Percentiles rank a stretch among this genome's conserved stretches.
Conservation (phyloP, 345 rosid species). For the Murraya paniculata region DNA sequence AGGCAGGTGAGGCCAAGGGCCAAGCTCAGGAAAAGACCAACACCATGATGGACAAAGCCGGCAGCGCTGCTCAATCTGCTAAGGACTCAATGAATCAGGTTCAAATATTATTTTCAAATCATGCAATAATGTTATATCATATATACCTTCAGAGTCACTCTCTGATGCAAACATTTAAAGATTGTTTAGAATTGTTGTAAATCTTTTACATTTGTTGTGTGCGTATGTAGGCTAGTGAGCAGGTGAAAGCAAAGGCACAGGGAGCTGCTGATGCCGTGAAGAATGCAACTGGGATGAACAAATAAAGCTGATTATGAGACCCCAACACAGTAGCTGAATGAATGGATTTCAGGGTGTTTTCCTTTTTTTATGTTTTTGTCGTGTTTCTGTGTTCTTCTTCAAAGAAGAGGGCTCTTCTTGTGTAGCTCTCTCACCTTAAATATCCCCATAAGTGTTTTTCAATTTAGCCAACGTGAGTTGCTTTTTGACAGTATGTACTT, state of each 20-base stretch:
- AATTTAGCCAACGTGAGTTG: not conserved
- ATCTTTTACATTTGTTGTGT: not conserved
- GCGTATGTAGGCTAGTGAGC: conserved; percentile 51
- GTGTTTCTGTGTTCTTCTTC: not conserved
- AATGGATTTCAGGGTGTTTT: not conserved
- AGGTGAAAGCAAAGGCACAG: conserved; percentile 51
- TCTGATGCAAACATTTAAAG: not conserved
- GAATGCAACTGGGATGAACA: conserved; percentile 55
- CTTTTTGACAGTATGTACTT: not conserved
- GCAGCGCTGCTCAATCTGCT: conserved; percentile 60
- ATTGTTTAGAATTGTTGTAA: not conserved
- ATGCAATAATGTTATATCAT: no score
- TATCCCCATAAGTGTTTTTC: not conserved
- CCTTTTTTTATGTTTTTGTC: not conserved
- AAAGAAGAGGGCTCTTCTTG: not conserved
- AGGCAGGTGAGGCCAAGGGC: conserved; percentile 58
- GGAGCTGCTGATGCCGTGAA: conserved; percentile 64
- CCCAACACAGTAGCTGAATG: no score
- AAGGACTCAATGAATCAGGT: conserved; percentile 63
- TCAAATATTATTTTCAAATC: not conserved
- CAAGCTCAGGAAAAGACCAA: conserved; percentile 62
- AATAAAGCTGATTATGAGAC: conserved; percentile 20
- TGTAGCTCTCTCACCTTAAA: not conserved
- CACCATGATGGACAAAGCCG: conserved; percentile 52
- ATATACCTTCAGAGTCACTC: not conserved